Conservation (phyloP, 192 early-diverging fungal species). For the Cetraspora pellucida region DNA sequence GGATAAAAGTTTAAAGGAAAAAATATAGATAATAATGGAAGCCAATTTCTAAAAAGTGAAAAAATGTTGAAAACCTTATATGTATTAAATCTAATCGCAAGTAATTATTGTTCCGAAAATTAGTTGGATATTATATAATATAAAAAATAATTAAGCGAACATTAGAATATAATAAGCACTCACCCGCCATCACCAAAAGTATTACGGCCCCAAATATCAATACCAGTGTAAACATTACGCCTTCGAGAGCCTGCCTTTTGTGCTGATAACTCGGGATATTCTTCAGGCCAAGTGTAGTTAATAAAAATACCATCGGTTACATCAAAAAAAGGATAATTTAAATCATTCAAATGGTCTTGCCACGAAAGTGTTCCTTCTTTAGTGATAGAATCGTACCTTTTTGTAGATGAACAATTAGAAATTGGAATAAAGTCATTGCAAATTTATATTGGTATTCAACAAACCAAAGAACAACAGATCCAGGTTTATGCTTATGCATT, state of each 20-base stretch:
- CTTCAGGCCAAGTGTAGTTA: constrained; percentile 39
- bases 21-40: constrained; percentile 4
- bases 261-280: constrained; percentile 39
- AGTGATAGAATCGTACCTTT: constrained; percentile 60
- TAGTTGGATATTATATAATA: neutral
- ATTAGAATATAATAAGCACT: neutral
- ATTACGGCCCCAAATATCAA: constrained; percentile 67
- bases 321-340: constrained; percentile 59
- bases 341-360: constrained; percentile 58
- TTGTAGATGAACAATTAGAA: neutral
- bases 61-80: constrained; percentile 1
- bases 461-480: constrained; percentile 61
- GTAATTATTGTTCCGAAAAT: neutral
- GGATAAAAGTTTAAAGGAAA: constrained; percentile 21
- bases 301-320: constrained; percentile 51
- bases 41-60: neutral
- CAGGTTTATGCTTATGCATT: constrained; percentile 53
- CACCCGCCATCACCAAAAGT: constrained; percentile 61
- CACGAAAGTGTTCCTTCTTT: constrained; percentile 52
- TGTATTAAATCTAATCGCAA: neutral
- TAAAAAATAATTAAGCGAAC: neutral
- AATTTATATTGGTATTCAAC: constrained; percentile 35
- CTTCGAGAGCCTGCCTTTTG: constrained; percentile 40
- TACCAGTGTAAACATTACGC: constrained; percentile 61
- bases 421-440: neutral